Evolutionary conservation across 2,329 filamentous ascomycete genomes (phyloP).

Genomic region (Ciborinia camelliae): DNA sequence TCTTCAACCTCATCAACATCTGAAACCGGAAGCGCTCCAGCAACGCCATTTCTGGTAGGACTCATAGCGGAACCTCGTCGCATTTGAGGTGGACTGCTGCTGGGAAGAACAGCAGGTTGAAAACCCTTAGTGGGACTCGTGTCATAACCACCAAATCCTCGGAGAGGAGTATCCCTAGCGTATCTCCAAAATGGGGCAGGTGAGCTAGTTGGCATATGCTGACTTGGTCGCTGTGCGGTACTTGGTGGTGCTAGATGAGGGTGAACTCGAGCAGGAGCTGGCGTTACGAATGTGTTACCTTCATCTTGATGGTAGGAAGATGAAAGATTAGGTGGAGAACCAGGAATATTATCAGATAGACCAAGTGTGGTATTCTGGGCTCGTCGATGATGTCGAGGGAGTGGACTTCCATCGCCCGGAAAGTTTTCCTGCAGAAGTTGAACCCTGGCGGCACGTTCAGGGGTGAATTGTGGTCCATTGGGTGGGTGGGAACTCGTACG

Average conservation of each 20-base stretch:
- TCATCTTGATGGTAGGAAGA: conserved; percentile 63
- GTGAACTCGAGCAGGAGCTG: conserved; percentile 68
- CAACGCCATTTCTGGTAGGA: conserved; percentile 29
- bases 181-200: conserved; percentile 89
- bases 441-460: conserved; percentile 50
- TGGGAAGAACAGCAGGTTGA: conserved; percentile 42
- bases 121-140: conserved; percentile 54
- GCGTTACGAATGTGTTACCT: conserved; percentile 61
- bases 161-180: conserved; percentile 67
- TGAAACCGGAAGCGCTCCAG: conserved; percentile 26
- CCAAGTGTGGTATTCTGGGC: conserved; percentile 45
- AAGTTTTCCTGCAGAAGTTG: conserved; percentile 28
- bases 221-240: conserved; percentile 75
- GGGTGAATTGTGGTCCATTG: conserved; percentile 49
- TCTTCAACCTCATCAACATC: conserved; percentile 32
- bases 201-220: conserved; percentile 81
- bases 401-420: conserved; percentile 54
- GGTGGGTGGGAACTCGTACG: conserved; percentile 49
- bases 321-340: conserved; percentile 56
- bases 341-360: conserved; percentile 50
- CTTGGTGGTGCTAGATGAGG: conserved; percentile 75
- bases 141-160: conserved; percentile 48
- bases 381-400: conserved; percentile 53
- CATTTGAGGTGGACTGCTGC: conserved; percentile 54
- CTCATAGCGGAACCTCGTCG: conserved; percentile 31